Evolutionary conservation across 495 filamentous ascomycete species (phyloP).

Genomic region (Tuber microsphaerosporum): DNA sequence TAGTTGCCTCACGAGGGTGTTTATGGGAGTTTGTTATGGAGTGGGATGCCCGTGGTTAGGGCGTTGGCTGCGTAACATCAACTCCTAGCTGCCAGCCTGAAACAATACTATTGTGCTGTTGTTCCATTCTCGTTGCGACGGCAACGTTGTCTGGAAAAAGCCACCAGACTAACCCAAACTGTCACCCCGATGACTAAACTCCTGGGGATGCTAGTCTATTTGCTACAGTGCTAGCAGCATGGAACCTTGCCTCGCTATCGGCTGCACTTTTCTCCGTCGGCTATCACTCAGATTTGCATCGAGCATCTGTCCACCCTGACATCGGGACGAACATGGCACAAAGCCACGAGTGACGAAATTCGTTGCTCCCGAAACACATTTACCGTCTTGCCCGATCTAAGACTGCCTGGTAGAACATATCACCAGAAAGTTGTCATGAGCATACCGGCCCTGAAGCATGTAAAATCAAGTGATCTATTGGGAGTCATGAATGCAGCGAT

Average conservation of each 20-base stretch:
- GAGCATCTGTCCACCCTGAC: background rate
- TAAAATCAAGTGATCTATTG: background rate
- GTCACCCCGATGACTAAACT: background rate
- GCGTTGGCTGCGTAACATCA: constrained; percentile 47
- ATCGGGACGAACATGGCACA: background rate
- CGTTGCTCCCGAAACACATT: background rate
- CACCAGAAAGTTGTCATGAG: background rate
- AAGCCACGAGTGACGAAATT: background rate
- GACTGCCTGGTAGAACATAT: background rate
- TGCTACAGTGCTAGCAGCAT: background rate
- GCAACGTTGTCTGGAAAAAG: constrained; percentile 45
- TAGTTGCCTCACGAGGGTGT: constrained; percentile 33
- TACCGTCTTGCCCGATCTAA: background rate
- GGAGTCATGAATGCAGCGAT: background rate
- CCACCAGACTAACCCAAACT: background rate
- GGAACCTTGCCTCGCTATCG: background rate
- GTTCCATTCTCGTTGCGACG: constrained; percentile 31
- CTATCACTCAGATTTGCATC: background rate
- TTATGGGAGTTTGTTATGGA: constrained; percentile 44
- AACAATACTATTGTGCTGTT: constrained; percentile 26
- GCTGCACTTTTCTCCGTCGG: background rate
- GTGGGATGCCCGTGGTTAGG: constrained; percentile 44
- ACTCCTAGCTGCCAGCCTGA: constrained; percentile 20
- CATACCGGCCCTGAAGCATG: background rate
- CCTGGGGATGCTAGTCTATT: background rate